A percentile compares a stretch with the other conserved stretches of the same genome.
phyloP scores from a whole-genome alignment of 305 asterid genomes.

The Fraxinus baroniana region DNA sequence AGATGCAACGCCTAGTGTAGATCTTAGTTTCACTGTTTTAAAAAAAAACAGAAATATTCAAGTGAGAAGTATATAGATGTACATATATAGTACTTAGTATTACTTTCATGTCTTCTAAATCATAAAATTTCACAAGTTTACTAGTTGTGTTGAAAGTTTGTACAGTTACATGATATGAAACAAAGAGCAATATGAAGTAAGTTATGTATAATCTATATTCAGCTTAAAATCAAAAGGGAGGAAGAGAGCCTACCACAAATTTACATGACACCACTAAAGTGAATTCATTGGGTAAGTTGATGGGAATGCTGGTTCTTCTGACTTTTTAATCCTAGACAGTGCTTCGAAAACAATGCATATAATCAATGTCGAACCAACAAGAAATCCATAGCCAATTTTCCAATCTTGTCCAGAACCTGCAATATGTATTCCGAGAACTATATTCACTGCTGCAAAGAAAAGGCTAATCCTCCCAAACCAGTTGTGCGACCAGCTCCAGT shows the following conservation, averaged over 20 bases:
- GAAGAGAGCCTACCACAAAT: conserved; percentile 4
- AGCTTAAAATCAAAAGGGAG: neutral
- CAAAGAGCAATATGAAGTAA: neutral
- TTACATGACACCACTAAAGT: conserved; percentile 35
- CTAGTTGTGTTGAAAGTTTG: neutral
- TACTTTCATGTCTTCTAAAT: neutral
- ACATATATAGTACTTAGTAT: neutral
- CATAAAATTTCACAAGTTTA: neutral
- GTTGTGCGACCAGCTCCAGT: conserved; percentile 73
- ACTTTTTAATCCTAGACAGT: conserved; percentile 47
- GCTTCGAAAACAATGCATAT: conserved; percentile 57
- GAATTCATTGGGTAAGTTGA: conserved; percentile 48
- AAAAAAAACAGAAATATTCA: neutral
- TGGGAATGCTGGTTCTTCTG: conserved; percentile 34
- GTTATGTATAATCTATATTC: neutral
- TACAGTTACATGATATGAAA: neutral
- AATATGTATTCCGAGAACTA: conserved; percentile 67
- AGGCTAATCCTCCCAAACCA: conserved; percentile 78
- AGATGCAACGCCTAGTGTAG: neutral
- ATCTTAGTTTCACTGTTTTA: neutral
- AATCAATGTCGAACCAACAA: conserved; percentile 48
- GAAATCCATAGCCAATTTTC: conserved; percentile 73
- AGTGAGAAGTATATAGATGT: neutral
- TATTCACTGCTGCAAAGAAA: conserved; percentile 68
- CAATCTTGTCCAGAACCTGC: conserved; percentile 62